Percentiles rank a stretch among this genome's conserved stretches.
Evolutionary conservation across 805 yeast genomes (phyloP).

Genomic region (Jamesozyma rosinii): DNA sequence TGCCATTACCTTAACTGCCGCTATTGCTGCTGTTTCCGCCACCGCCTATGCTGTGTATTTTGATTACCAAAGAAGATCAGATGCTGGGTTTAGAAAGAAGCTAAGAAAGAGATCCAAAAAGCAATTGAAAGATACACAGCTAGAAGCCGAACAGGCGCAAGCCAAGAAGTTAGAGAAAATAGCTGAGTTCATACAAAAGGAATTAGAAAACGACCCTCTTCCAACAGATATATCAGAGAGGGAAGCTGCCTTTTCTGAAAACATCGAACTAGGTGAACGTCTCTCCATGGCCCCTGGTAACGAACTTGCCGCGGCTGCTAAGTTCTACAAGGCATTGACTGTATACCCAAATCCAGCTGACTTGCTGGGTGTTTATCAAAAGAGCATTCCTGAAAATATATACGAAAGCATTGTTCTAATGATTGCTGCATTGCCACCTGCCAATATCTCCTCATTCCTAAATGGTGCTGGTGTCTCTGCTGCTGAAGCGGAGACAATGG

Average conservation of each 20-base stretch:
- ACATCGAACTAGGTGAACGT: constrained; percentile 80
- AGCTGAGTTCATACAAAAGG: constrained; percentile 51
- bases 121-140: constrained; percentile 39
- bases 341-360: constrained; percentile 94
- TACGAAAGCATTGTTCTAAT: constrained; percentile 77
- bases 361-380: constrained; percentile 80
- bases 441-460: constrained; percentile 33
- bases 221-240: constrained; percentile 62
- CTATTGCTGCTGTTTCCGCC: constrained; percentile 41
- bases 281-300: constrained; percentile 55
- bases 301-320: constrained; percentile 76
- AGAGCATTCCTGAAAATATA: constrained; percentile 71
- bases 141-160: constrained; percentile 43
- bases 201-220: constrained; percentile 62
- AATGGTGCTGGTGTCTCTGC: neutral
- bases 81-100: constrained; percentile 69
- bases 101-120: constrained; percentile 55
- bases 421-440: constrained; percentile 87
- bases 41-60: constrained; percentile 79
- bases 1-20: constrained; percentile 3
- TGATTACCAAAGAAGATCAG: constrained; percentile 83
- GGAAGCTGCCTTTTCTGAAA: constrained; percentile 72
- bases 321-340: constrained; percentile 86
- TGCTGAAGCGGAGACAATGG: constrained; percentile 21
- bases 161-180: constrained; percentile 52